These are phyloP conservation scores for Rhizophora mangle DNA, from an alignment of 345 rosid species.

Conservation along the genomic window DNA sequence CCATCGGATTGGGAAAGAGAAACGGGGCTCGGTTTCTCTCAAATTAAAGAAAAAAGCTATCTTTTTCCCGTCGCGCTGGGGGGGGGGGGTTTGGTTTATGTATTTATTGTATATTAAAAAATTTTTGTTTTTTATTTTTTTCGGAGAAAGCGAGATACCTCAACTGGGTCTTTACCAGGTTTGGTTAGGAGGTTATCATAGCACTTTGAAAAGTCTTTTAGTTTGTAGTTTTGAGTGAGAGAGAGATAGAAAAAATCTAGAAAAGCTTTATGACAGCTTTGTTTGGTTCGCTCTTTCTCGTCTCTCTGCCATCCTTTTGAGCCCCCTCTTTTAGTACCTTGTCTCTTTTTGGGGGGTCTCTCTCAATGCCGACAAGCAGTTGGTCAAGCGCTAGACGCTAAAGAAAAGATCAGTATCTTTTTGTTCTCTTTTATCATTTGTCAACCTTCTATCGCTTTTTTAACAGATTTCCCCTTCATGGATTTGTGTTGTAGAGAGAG, in stretches of 20 bases:
- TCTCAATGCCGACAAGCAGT: constrained; percentile 37
- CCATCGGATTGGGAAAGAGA: background rate
- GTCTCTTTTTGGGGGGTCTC: constrained; percentile 13
- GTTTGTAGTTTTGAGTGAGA: constrained; percentile 17
- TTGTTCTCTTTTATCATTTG: constrained; percentile 5
- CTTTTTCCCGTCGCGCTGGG: constrained; percentile 6
- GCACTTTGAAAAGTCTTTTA: constrained; percentile 4
- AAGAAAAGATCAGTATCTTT: constrained; percentile 17
- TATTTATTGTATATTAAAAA: no score
- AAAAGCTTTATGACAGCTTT: constrained; percentile 11
- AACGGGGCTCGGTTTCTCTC: constrained; percentile 13
- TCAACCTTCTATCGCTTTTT: constrained; percentile 5
- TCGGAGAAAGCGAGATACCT: background rate
- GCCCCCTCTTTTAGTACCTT: constrained; percentile 4
- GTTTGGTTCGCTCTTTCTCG: background rate
- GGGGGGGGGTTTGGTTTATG: background rate
- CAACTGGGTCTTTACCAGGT: constrained; percentile 16
- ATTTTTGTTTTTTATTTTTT: no score
- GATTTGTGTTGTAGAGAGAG: background rate
- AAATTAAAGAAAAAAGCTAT: constrained; percentile 12
- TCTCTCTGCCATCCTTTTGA: background rate
- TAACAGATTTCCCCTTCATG: constrained; percentile 2
- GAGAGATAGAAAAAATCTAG: constrained; percentile 9
- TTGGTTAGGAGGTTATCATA: background rate
- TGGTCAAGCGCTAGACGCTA: constrained; percentile 31